These are phyloP conservation scores for Cyberlindnera mrakii DNA, from an alignment of 805 yeast genomes.

Conservation along the genomic window DNA sequence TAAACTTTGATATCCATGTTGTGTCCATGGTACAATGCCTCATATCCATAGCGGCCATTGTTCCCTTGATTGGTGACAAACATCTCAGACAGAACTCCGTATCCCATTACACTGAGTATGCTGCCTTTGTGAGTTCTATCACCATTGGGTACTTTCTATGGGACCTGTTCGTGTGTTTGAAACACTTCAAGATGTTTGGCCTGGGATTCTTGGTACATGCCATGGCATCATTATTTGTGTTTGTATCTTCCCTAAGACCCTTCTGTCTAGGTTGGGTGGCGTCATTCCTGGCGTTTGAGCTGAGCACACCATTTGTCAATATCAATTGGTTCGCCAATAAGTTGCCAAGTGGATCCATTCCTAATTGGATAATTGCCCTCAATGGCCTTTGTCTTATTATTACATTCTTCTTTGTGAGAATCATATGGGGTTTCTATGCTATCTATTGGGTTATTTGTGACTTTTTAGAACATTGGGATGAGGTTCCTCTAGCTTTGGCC, in stretches of 20 bases:
- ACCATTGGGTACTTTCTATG: conserved; percentile 87
- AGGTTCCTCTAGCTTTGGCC: conserved; percentile 43
- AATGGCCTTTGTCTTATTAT: conserved; percentile 70
- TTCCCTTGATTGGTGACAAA: conserved; percentile 62
- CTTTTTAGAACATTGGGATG: conserved; percentile 37
- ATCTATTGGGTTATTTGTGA: conserved; percentile 46
- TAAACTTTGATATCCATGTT: conserved; percentile 85
- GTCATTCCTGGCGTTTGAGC: conserved; percentile 76
- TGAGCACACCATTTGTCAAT: conserved; percentile 92
- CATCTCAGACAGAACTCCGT: conserved; percentile 44
- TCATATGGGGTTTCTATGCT: conserved; percentile 83
- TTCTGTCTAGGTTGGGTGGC: conserved; percentile 79
- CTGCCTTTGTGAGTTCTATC: conserved; percentile 64
- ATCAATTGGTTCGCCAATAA: conserved; percentile 85
- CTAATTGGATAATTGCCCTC: conserved; percentile 43
- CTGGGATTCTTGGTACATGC: conserved; percentile 81
- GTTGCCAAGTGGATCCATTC: conserved; percentile 62
- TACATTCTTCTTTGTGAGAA: conserved; percentile 72
- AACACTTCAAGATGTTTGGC: conserved; percentile 66
- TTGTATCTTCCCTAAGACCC: conserved; percentile 58
- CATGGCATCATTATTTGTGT: conserved; percentile 70
- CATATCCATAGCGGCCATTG: conserved; percentile 49
- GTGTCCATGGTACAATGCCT: conserved; percentile 84
- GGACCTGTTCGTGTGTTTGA: conserved; percentile 73
- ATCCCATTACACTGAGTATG: conserved; percentile 68